Evolutionary conservation across 116 monocot genomes (phyloP), one percentile per base, ranked within the genome.

Genomic region (Cymodocea nodosa): DNA sequence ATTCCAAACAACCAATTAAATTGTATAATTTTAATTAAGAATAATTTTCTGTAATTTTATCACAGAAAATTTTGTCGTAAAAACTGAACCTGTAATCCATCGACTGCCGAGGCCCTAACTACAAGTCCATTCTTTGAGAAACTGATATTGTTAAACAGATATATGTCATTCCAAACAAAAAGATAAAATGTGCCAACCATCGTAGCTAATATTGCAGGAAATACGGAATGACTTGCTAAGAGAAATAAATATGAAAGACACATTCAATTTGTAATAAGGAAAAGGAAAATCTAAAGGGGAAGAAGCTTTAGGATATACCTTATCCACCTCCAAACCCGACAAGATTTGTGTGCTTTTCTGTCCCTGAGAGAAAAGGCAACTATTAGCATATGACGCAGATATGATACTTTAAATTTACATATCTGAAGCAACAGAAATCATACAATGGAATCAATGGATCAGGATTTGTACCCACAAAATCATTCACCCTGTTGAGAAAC

Each of bases 371-470:
- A 65, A 4, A 34, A 72, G 40, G 12, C 12, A 20, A 66, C 51
- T n/a, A 68, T 65, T 50, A 56, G 19, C 17, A 10, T 23, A 22
- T 70, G 51, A 58, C 52, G 2, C 15, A 60, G 16, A n/a, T 39
- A 23, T 50, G 23, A 12, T 23, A 4, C 12, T 10, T 50, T 23
- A 9, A 65, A 20, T 23, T 50, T 51, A 14, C 12, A 50, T 25
- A 19, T 13, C 12, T 23, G 23, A 50, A 39, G 18, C 35, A 62
- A 36, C 18, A 20, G 51, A 59, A 75, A 62, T 56, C 89, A 78
- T 84, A 94, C 94, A 79, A 35, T 52, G 94, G 82, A 64, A 87
- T 52, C 49, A 94, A 63, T 17, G 94, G 94, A 73, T 94, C 94
- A 52, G 89, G 73, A 70, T 84, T 85, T 57, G 86, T 69, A 11